Percentiles rank a stretch among this genome's conserved stretches.
Evolutionary conservation across 2,329 filamentous ascomycete genomes (phyloP).

Genomic region (Ambrosiella xylebori): DNA sequence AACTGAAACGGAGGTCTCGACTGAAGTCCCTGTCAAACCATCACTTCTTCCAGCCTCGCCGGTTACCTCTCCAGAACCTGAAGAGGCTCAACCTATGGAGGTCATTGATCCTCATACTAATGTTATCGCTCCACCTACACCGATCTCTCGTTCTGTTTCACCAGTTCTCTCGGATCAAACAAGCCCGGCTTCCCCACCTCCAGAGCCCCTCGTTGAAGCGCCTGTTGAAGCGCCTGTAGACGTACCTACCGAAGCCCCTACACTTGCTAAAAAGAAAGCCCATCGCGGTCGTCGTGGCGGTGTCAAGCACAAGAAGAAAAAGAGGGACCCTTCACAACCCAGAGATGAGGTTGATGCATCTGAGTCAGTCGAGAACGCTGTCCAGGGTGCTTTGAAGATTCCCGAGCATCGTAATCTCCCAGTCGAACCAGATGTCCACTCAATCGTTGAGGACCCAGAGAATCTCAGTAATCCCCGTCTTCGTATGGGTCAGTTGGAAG

Average conservation of each 20-base stretch:
- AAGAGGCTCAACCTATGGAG: neutral
- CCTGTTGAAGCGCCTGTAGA: too few species aligned
- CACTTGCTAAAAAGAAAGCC: slow-evolving; percentile 40
- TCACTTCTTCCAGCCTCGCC: neutral
- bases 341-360: slow-evolving; percentile 27
- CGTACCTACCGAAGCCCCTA: slow-evolving; percentile 2
- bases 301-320: slow-evolving; percentile 44
- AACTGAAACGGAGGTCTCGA: neutral
- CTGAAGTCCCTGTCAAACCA: neutral
- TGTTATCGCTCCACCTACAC: neutral
- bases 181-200: slow-evolving; percentile 15
- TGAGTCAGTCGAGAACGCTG: slow-evolving; percentile 40
- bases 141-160: neutral
- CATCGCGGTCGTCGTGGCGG: slow-evolving; percentile 58
- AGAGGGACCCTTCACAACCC: slow-evolving; percentile 35
- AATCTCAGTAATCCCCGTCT: slow-evolving; percentile 42
- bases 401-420: slow-evolving; percentile 28
- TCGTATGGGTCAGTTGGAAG: slow-evolving; percentile 45
- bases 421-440: slow-evolving; percentile 45
- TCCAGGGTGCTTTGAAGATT: slow-evolving; percentile 41
- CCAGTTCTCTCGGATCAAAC: slow-evolving; percentile 8
- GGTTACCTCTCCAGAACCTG: neutral
- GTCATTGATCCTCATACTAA: neutral
- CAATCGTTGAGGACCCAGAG: slow-evolving; percentile 37
- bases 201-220: slow-evolving; percentile 7